Conservation (phyloP, 1,139 yeast genomes). For the Hansenula sp. region DNA sequence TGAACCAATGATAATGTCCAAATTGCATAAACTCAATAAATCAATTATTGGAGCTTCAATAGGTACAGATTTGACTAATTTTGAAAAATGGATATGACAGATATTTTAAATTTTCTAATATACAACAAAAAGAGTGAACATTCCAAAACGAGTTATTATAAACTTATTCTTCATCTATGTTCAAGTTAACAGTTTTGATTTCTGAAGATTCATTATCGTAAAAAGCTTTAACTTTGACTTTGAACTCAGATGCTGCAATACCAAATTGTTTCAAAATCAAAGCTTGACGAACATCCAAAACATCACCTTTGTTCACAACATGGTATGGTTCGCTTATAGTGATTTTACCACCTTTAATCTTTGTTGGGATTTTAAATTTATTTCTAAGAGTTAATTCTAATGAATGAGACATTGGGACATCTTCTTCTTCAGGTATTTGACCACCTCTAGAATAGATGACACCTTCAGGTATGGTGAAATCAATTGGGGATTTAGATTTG, state of each 20-base stretch:
- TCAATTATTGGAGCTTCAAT: neutral
- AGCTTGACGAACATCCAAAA: slow-evolving; percentile 87
- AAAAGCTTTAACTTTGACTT: slow-evolving; percentile 72
- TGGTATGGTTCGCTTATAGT: slow-evolving; percentile 68
- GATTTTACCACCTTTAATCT: slow-evolving; percentile 84
- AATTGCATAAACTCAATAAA: too few relatives aligned
- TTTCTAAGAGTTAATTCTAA: slow-evolving; percentile 89
- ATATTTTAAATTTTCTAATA: neutral
- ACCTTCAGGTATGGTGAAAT: slow-evolving; percentile 85
- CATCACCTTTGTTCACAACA: slow-evolving; percentile 78
- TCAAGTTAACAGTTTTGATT: slow-evolving; percentile 27
- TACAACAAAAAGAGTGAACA: neutral
- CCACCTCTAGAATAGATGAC: slow-evolving; percentile 94
- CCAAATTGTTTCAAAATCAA: slow-evolving; percentile 92
- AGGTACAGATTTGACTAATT: neutral
- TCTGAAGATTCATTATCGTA: slow-evolving; percentile 53
- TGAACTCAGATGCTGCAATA: slow-evolving; percentile 87
- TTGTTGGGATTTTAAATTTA: slow-evolving; percentile 87
- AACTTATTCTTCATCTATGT: slow-evolving; percentile 25
- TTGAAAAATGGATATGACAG: neutral
- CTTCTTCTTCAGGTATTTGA: slow-evolving; percentile 83
- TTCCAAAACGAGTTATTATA: neutral
- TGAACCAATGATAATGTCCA: neutral
- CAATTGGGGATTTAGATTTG: slow-evolving; percentile 76
- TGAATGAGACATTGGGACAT: slow-evolving; percentile 94